These are phyloP conservation scores for Ophiostoma tasmaniense DNA, from an alignment of 2,329 filamentous ascomycete species.

Conservation along the genomic window DNA sequence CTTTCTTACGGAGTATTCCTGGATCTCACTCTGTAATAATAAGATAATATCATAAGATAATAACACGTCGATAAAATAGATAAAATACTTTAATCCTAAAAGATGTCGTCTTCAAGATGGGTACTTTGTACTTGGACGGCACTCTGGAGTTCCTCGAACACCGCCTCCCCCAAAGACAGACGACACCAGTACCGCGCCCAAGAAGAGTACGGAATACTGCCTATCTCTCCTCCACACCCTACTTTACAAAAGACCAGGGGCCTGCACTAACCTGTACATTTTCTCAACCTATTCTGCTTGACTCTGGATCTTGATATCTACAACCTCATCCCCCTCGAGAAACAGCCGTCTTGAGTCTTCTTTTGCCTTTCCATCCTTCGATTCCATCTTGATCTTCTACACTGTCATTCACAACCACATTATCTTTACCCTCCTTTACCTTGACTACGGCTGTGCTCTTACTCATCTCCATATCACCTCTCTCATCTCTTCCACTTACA, in stretches of 20 bases:
- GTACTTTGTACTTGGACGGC: background rate
- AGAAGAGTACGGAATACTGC: background rate
- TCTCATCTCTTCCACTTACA: background rate
- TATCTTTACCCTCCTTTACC: background rate
- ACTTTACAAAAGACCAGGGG: slow-evolving; percentile 8
- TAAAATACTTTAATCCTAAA: background rate
- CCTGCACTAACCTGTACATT: background rate
- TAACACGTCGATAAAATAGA: background rate
- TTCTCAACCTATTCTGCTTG: background rate
- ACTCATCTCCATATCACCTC: background rate
- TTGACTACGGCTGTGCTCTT: background rate
- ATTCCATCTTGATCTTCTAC: slow-evolving; percentile 7
- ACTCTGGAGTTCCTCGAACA: background rate
- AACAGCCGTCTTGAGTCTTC: background rate
- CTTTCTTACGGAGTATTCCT: slow-evolving; percentile 7
- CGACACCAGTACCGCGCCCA: background rate
- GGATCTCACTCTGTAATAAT: slow-evolving; percentile 3
- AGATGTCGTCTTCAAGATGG: background rate
- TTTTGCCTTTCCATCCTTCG: background rate
- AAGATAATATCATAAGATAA: background rate
- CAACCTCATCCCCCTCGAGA: slow-evolving; percentile 14
- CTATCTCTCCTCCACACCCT: slow-evolving; percentile 4
- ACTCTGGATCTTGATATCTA: slow-evolving; percentile 12
- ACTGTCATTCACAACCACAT: slow-evolving; percentile 4
- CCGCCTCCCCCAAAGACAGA: slow-evolving; percentile 6